Evolutionary conservation across 805 yeast genomes (phyloP).

Genomic region (Kluyveromyces lactis): DNA sequence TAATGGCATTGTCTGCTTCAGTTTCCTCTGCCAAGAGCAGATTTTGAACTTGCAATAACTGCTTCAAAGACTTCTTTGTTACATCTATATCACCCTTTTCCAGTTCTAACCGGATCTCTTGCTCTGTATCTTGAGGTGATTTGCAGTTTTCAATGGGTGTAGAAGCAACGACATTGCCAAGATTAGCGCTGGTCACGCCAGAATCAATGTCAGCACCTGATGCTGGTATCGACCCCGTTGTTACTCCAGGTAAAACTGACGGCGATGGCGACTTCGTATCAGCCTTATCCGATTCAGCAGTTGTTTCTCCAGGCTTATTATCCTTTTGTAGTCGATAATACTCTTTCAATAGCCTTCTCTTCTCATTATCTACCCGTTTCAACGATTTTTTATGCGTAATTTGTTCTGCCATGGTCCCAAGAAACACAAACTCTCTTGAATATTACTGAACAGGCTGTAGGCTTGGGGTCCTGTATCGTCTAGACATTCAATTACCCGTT

Average conservation of each 20-base stretch:
- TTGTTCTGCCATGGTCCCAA: slow-evolving; percentile 24
- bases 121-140: not conserved
- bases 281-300: not conserved
- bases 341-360: slow-evolving; percentile 19
- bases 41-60: slow-evolving; percentile 22
- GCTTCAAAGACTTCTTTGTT: slow-evolving; percentile 10
- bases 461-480: too few relatives aligned
- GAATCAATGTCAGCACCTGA: too few relatives aligned
- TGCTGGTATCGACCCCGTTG: not conserved
- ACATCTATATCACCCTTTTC: slow-evolving; percentile 1
- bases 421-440: too few relatives aligned
- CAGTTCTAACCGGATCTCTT: not conserved
- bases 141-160: too few relatives aligned
- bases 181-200: too few relatives aligned
- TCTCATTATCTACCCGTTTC: slow-evolving; percentile 16
- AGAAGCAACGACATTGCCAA: too few relatives aligned
- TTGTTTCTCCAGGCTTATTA: not conserved
- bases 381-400: slow-evolving; percentile 26
- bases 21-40: slow-evolving; percentile 21
- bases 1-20: slow-evolving; percentile 38
- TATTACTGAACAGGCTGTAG: too few relatives aligned
- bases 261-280: slow-evolving; percentile 3
- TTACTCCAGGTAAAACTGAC: too few relatives aligned
- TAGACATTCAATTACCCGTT: too few relatives aligned
- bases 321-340: slow-evolving; percentile 15